phyloP scores from a whole-genome alignment of 805 yeast genomes.

The Wickerhamiella kurtzmanii region DNA sequence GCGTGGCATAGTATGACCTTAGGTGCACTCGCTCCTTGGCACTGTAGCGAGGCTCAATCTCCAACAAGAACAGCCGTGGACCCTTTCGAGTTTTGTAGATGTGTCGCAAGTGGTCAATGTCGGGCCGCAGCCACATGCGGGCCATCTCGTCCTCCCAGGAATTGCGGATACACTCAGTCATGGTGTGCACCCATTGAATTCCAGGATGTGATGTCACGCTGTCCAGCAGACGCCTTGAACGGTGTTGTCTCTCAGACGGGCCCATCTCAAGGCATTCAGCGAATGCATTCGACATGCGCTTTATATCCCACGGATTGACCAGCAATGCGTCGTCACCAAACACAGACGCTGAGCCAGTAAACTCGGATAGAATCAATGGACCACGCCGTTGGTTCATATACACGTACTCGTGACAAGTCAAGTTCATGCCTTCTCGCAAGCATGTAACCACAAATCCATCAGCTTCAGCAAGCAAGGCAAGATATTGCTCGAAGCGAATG shows the following conservation, averaged over 20 bases:
- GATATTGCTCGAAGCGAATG: conserved; percentile 74
- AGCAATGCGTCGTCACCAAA: conserved; percentile 53
- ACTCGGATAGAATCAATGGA: conserved; percentile 78
- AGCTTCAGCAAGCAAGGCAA: conserved; percentile 77
- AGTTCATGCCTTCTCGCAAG: conserved; percentile 91
- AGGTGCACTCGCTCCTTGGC: conserved; percentile 4
- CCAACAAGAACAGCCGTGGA: conserved; percentile 12
- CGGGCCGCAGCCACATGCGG: conserved; percentile 18
- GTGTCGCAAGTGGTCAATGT: conserved; percentile 5
- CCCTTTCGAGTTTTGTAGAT: conserved; percentile 6
- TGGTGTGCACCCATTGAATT: conserved; percentile 52
- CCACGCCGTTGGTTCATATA: conserved; percentile 49
- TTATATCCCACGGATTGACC: conserved; percentile 85
- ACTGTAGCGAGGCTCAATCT: conserved; percentile 13
- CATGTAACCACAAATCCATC: conserved; percentile 79
- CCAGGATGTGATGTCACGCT: conserved; percentile 57
- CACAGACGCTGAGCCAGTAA: conserved; percentile 84
- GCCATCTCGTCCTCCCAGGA: conserved; percentile 40
- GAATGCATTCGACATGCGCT: conserved; percentile 50
- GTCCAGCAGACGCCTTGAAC: conserved; percentile 52
- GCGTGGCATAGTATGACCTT: conserved; percentile 14
- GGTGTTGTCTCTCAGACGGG: conserved; percentile 38
- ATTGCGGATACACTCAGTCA: conserved; percentile 39
- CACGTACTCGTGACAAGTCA: conserved; percentile 89
- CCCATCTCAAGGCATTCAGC: conserved; percentile 53